Conservation (phyloP, 2,329 filamentous ascomycete species). For the Cercospora berteroae region DNA sequence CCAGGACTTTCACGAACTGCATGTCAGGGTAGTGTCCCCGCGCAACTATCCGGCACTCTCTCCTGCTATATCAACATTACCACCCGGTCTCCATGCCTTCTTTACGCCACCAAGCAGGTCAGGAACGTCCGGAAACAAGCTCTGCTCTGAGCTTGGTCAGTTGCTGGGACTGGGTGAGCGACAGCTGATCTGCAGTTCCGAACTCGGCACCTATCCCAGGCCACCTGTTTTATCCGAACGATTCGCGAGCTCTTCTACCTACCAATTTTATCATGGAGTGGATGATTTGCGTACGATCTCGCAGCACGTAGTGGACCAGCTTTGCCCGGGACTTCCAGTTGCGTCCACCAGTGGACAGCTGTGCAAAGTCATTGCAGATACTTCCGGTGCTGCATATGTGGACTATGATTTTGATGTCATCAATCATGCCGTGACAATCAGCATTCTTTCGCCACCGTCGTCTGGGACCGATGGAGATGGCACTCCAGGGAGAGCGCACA, state of each 20-base stretch:
- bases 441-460: conserved; percentile 11
- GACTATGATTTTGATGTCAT: conserved; percentile 76
- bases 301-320: background rate
- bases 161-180: conserved; percentile 56
- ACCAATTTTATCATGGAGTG: conserved; percentile 69
- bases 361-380: conserved; percentile 15
- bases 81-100: conserved; percentile 79
- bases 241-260: conserved; percentile 61
- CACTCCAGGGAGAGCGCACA: background rate
- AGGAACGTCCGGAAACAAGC: conserved; percentile 28
- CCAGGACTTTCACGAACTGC: conserved; percentile 65
- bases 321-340: conserved; percentile 33
- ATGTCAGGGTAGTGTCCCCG: conserved; percentile 74
- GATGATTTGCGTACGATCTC: conserved; percentile 55
- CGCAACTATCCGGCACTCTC: conserved; percentile 57
- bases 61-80: conserved; percentile 71
- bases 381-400: conserved; percentile 46
- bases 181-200: conserved; percentile 47
- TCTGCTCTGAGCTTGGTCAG: conserved; percentile 60
- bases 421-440: conserved; percentile 63
- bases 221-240: conserved; percentile 56
- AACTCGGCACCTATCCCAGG: conserved; percentile 37
- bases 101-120: conserved; percentile 59
- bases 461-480: background rate
- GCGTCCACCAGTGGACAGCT: conserved; percentile 8